Base-by-base conservation (phyloP, 331 rosid genomes). In the Quercus phellos region DNA sequence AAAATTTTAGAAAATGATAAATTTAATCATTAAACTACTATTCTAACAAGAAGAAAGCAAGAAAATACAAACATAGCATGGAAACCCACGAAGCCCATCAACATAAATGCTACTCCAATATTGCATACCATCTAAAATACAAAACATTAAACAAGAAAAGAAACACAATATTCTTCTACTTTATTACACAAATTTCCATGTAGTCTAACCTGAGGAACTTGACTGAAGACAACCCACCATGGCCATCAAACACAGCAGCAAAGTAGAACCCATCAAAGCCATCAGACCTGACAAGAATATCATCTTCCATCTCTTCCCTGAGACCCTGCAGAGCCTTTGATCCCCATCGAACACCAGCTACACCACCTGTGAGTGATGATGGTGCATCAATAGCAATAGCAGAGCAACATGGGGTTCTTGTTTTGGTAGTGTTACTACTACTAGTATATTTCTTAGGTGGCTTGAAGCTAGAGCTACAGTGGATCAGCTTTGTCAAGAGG, bases 241-340 rank as follows among this genome's bases (percentile, higher is more conserved):
- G 99, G 68, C 99, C 99, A 80, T 95, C 99, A 64, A 93, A 91
- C 4, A 95, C 99, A 55, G 97, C 98, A 1, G 99, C 99, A 30
- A 95, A 95, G 35, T 90, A 88, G 83, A 85, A 95, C 50, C 92
- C 92, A 0, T 83, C 78, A 59, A 91, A 88, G 58, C 85, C 89
- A 80, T 84, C 89, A 0, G 97, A 85, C 29, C 93, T 82, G 19
- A 95, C 82, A 77, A 91, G 43, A 51, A 88, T 84, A 38, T 58
- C 96, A 72, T 95, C 99, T 72, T 95, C 99, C 99, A 95, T 95
- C 85, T 95, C 98, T 56, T 90, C 96, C 2, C 99, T 84, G 22
- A 82, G 80, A 54, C 99, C 99, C 83, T 95, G 99, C 87, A 90
- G 76, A 74, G 90, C 83, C 5, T 90, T 74, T 6, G 92, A 93